These are phyloP conservation scores for Xylaria palmicola DNA, from an alignment of 495 filamentous ascomycete species.

Conservation along the genomic window DNA sequence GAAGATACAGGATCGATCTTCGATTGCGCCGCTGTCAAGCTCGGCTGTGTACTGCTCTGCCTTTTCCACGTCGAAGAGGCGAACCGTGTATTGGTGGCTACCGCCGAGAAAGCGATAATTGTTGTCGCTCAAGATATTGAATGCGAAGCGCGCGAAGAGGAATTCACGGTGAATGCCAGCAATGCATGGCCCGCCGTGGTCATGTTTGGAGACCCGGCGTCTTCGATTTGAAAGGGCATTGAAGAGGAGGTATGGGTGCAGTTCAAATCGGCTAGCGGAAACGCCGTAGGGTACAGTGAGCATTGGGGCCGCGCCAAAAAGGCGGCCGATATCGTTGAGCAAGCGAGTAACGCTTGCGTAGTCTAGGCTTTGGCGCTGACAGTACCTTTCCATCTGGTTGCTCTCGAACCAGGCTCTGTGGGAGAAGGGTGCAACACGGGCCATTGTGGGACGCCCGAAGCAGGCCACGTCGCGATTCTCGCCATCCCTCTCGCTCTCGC, in stretches of 20 bases:
- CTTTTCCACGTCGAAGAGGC: conserved; percentile 19
- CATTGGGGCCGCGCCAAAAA: not conserved
- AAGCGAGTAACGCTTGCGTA: not conserved
- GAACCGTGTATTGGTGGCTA: conserved; percentile 13
- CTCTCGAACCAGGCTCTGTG: not conserved
- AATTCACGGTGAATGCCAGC: conserved; percentile 5
- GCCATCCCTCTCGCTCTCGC: no score
- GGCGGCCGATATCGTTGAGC: not conserved
- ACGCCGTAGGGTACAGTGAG: no score
- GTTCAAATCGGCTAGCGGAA: not conserved
- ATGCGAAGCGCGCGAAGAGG: conserved; percentile 35
- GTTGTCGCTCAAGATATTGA: conserved; percentile 26
- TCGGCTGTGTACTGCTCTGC: not conserved
- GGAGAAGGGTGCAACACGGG: not conserved
- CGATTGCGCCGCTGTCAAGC: not conserved
- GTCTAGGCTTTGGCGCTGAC: not conserved
- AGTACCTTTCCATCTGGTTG: not conserved
- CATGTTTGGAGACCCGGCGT: not conserved
- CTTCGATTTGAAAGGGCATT: not conserved
- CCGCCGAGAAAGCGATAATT: conserved; percentile 17
- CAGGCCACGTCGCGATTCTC: not conserved
- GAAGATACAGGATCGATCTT: not conserved
- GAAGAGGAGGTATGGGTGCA: not conserved
- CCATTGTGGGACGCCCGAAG: not conserved
- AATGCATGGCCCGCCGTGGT: not conserved